A percentile compares a stretch with the other conserved stretches of the same genome.
These are phyloP conservation scores for Dendrostoma leiphaemia DNA, from an alignment of 2,329 filamentous ascomycete genomes.

Conservation along the genomic window DNA sequence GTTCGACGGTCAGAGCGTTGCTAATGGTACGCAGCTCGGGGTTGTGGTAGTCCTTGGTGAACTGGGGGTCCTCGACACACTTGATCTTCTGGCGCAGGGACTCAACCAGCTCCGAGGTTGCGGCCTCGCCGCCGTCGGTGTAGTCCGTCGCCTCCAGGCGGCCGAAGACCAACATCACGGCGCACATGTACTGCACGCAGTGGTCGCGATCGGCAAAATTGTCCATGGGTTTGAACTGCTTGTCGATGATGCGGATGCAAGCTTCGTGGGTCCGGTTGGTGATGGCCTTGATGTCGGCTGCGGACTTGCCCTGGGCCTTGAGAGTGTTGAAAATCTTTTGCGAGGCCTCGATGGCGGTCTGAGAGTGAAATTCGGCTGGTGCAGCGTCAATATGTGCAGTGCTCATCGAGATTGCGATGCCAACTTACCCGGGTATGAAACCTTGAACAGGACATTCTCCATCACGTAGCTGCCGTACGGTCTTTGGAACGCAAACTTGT, in stretches of 20 bases:
- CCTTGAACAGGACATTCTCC: constrained; percentile 99
- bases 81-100: constrained; percentile 89
- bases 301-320: constrained; percentile 80
- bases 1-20: constrained; percentile 90
- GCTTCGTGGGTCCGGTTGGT: constrained; percentile 97
- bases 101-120: constrained; percentile 85
- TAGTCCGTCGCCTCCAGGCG: constrained; percentile 94
- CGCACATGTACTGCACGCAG: constrained; percentile 99
- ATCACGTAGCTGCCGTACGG: constrained; percentile 98
- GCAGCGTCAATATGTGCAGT: neutral
- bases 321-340: constrained; percentile 85
- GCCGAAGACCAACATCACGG: constrained; percentile 93
- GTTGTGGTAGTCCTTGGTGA: constrained; percentile 94
- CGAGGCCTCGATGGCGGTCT: constrained; percentile 94
- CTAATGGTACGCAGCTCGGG: constrained; percentile 91
- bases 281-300: constrained; percentile 88
- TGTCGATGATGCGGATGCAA: constrained; percentile 98
- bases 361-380: constrained; percentile 91
- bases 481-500: constrained; percentile 94
- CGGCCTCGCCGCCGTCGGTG: constrained; percentile 87
- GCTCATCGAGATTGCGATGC: no score
- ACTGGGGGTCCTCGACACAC: constrained; percentile 94
- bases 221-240: constrained; percentile 99
- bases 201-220: constrained; percentile 99
- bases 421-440: constrained; percentile 84